Evolutionary conservation across 2,329 filamentous ascomycete species (phyloP), one percentile per base, ranked within the genome.

Genomic region (Huntiella moniliformis): DNA sequence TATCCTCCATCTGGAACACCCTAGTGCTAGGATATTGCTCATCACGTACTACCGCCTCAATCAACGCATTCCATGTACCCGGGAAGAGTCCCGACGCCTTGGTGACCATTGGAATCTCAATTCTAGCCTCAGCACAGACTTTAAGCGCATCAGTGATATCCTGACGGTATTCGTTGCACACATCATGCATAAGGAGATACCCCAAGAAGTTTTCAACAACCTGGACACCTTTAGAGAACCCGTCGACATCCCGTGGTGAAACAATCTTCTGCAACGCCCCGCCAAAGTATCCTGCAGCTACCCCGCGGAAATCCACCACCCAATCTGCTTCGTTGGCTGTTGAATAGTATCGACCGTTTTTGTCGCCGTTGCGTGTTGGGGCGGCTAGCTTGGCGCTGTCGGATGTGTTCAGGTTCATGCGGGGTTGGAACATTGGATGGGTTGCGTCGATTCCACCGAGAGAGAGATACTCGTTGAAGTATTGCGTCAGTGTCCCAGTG

Each of bases 131-230:
- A 15, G 76, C 69, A 54, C 85, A 93, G 22, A 88, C 58, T 1
- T 58, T 58, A 5, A 79, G 65, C 0, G 87, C 85, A 0, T 68
- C 64, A 12, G 72, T 61, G 48, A 96, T 67, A 51, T 88, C 73
- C 1, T 69, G 64, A 0, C 61, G 66, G 56, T 87, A 82, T 58
- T 96, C 91, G 0, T 82, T 79, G 55, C 86, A 94, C 12, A 92
- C 88, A 34, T 82, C 73, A 56, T 96, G 87, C 50, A 81, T 73
- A 7, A 87, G 67, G 1, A 96, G 67, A 53, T 95, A 98, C 52
- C 84, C 82, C 52, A 94, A 73, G 57, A 96, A 96, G 56, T 91
- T 93, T 50, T 75, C 73, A 36, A 95, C 67, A 0, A 92, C 73
- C 32, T 71, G 68, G 17, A 47, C 40, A 18, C 40, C 39, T 37